A percentile compares a stretch with the other conserved stretches of the same genome.
Evolutionary conservation across 1,139 yeast genomes (phyloP).

Genomic region (Protomyces pachydermus): DNA sequence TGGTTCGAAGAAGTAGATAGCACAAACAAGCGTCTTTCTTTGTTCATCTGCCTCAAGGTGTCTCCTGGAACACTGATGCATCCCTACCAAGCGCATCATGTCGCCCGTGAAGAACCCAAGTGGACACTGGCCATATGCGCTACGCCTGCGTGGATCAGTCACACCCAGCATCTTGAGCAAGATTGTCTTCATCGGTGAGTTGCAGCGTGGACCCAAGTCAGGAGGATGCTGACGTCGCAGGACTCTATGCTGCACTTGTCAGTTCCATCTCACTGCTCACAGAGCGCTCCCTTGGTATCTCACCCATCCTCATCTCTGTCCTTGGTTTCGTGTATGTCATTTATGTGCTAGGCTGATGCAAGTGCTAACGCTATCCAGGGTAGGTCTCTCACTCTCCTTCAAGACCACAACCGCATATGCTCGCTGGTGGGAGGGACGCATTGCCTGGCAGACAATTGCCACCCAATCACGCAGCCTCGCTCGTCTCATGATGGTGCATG

Average conservation of each 20-base stretch:
- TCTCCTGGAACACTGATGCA: neutral
- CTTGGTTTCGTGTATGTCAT: constrained; percentile 27
- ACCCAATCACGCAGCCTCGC: constrained; percentile 27
- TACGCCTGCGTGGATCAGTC: neutral
- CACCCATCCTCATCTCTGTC: constrained; percentile 29
- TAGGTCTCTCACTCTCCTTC: constrained; percentile 30
- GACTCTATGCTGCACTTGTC: constrained; percentile 11
- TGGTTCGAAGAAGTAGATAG: constrained; percentile 10
- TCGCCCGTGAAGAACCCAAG: neutral
- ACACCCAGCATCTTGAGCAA: neutral
- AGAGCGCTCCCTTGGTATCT: constrained; percentile 27
- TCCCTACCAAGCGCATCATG: neutral
- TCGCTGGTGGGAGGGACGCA: constrained; percentile 31
- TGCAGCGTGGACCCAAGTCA: neutral
- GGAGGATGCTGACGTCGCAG: neutral
- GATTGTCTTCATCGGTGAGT: neutral
- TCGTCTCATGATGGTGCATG: constrained; percentile 28
- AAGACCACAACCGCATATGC: constrained; percentile 31
- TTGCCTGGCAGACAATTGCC: constrained; percentile 29
- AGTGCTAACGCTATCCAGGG: constrained; percentile 1
- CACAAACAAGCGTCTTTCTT: neutral
- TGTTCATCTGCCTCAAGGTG: neutral
- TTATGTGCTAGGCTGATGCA: neutral
- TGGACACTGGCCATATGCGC: neutral
- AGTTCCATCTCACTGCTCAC: constrained; percentile 28